Evolutionary conservation across 1,284 basidiomycete species (phyloP).

Genomic region (Gastroboletus turbinatus): DNA sequence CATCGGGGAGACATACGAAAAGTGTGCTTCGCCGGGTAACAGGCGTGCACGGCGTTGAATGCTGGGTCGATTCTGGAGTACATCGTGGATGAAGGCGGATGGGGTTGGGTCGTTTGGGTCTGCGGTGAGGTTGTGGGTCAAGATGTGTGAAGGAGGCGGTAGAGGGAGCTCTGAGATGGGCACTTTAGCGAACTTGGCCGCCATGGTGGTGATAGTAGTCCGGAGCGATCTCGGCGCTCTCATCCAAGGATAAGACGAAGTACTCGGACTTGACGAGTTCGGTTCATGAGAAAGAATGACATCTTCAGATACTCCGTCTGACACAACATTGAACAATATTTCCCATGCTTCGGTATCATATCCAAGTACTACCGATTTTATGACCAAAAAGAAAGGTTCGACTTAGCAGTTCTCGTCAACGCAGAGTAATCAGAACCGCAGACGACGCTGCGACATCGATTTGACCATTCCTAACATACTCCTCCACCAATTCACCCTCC

Average conservation of each 20-base stretch:
- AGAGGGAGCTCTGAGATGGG: constrained; percentile 69
- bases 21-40: constrained; percentile 64
- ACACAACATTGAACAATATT: neutral
- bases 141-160: constrained; percentile 53
- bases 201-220: constrained; percentile 18
- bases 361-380: neutral
- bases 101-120: constrained; percentile 60
- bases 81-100: constrained; percentile 47
- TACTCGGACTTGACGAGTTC: neutral
- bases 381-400: neutral
- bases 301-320: neutral
- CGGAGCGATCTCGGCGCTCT: constrained; percentile 6
- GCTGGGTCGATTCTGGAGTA: constrained; percentile 58
- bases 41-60: constrained; percentile 72
- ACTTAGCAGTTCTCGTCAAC: neutral
- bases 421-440: constrained; percentile 39
- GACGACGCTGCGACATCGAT: constrained; percentile 44
- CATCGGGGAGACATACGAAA: constrained; percentile 81
- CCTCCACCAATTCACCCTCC: constrained; percentile 39
- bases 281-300: neutral
- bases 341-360: neutral
- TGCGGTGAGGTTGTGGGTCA: constrained; percentile 70
- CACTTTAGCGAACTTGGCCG: constrained; percentile 24
- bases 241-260: constrained; percentile 9
- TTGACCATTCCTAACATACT: constrained; percentile 35